phyloP scores from a whole-genome alignment of 2,329 filamentous ascomycete species.

The Monosporascus sp. region DNA sequence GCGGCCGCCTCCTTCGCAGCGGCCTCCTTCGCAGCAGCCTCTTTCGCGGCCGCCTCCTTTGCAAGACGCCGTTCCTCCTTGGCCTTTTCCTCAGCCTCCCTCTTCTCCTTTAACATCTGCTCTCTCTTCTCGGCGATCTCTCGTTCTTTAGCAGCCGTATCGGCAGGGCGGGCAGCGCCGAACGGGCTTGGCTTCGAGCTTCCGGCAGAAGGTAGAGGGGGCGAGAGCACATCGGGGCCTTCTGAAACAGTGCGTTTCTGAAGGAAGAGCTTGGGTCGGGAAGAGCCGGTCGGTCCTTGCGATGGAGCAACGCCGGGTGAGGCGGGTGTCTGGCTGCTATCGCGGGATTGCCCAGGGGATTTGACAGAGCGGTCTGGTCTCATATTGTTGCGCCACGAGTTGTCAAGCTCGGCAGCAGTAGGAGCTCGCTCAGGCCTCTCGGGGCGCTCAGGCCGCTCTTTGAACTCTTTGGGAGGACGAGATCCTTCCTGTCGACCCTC shows the following conservation, averaged over 20 bases:
- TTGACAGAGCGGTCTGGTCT: constrained; percentile 66
- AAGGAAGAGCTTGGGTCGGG: constrained; percentile 80
- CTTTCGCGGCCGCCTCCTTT: constrained; percentile 60
- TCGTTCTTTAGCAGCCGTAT: constrained; percentile 83
- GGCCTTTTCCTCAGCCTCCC: constrained; percentile 79
- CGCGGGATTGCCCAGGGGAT: constrained; percentile 63
- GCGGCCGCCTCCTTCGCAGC: constrained; percentile 60
- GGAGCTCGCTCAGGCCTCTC: constrained; percentile 61
- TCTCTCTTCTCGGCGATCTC: constrained; percentile 86
- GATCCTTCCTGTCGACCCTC: constrained; percentile 72
- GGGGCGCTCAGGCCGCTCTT: constrained; percentile 59
- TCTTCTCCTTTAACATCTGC: constrained; percentile 72
- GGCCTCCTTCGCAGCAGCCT: constrained; percentile 26
- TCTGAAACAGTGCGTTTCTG: constrained; percentile 89
- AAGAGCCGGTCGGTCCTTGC: constrained; percentile 49
- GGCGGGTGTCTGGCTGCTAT: constrained; percentile 70
- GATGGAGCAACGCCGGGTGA: constrained; percentile 56
- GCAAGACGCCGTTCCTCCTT: constrained; percentile 67
- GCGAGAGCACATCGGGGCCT: constrained; percentile 44
- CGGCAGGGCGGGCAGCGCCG: constrained; percentile 87
- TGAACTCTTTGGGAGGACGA: constrained; percentile 72
- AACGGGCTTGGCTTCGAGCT: constrained; percentile 84
- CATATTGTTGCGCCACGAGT: constrained; percentile 90
- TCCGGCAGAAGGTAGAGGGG: constrained; percentile 44
- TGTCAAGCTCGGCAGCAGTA: constrained; percentile 88